Conservation (phyloP, 148 eudicot species). For the Chenopodium quinoa region DNA sequence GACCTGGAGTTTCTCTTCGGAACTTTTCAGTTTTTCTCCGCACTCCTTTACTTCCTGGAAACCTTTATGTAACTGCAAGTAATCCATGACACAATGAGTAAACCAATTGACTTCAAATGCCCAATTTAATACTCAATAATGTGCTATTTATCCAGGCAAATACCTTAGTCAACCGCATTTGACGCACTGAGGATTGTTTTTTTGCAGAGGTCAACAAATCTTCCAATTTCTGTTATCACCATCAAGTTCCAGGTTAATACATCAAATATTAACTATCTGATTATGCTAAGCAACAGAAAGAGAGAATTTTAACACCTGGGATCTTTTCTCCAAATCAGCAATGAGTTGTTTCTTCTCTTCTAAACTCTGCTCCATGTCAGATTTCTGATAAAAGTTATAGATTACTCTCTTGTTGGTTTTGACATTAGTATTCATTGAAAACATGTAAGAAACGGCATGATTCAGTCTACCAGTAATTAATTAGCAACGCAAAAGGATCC, state of each 20-base stretch:
- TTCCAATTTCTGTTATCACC: conserved; percentile 57
- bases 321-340: conserved; percentile 54
- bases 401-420: not conserved
- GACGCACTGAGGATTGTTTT: conserved; percentile 47
- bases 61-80: conserved; percentile 58
- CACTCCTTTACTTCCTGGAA: conserved; percentile 58
- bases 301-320: conserved; percentile 43
- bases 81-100: conserved; percentile 8
- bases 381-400: conserved; percentile 40
- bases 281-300: not conserved
- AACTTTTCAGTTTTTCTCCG: conserved; percentile 59
- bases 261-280: not conserved
- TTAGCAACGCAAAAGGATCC: not conserved
- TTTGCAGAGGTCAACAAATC: conserved; percentile 60
- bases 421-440: not conserved
- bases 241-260: conserved; percentile 10
- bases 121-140: conserved; percentile 1
- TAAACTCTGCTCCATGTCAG: conserved; percentile 52
- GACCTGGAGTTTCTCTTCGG: conserved; percentile 82
- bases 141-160: conserved; percentile 11
- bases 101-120: not conserved
- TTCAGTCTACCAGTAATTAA: not conserved
- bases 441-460: not conserved
- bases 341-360: conserved; percentile 58
- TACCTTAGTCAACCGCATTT: conserved; percentile 63